phyloP scores from a whole-genome alignment of 1,139 yeast genomes.

The Protomyces gravidus region DNA sequence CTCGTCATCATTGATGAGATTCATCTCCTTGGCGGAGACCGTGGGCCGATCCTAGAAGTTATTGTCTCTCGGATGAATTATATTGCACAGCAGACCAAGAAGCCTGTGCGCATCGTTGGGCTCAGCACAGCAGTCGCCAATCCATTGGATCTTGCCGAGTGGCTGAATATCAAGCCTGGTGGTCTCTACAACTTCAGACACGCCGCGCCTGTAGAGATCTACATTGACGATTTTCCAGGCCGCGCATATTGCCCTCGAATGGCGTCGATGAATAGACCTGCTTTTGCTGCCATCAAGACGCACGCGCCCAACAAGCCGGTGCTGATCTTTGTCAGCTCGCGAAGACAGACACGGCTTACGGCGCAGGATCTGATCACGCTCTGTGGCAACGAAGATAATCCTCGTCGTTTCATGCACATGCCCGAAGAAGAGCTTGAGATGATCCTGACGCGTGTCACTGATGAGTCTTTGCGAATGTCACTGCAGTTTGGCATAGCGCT shows the following conservation, averaged over 20 bases:
- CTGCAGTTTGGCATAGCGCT: constrained; percentile 94
- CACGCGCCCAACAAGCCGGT: constrained; percentile 94
- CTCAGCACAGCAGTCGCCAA: constrained; percentile 97
- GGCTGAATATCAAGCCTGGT: constrained; percentile 79
- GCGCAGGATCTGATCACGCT: constrained; percentile 87
- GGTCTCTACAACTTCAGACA: constrained; percentile 92
- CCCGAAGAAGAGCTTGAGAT: constrained; percentile 66
- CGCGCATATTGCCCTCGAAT: constrained; percentile 73
- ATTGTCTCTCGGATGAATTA: constrained; percentile 98
- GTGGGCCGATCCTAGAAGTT: constrained; percentile 97
- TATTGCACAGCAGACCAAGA: constrained; percentile 68
- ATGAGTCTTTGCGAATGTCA: constrained; percentile 78
- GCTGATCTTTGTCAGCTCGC: constrained; percentile 89
- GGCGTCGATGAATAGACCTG: constrained; percentile 91
- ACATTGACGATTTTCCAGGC: constrained; percentile 95
- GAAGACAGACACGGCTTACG: constrained; percentile 93
- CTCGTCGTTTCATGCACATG: constrained; percentile 78
- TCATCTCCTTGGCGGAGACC: constrained; percentile 91
- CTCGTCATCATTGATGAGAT: constrained; percentile 97
- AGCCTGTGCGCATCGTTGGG: constrained; percentile 77
- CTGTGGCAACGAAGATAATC: constrained; percentile 92
- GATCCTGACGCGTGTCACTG: constrained; percentile 66
- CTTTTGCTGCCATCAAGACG: constrained; percentile 90
- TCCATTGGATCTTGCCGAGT: constrained; percentile 96
- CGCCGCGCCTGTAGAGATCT: constrained; percentile 96